These are phyloP conservation scores for Colletotrichum karsti DNA, from an alignment of 2,329 filamentous ascomycete genomes.

Conservation along the genomic window DNA sequence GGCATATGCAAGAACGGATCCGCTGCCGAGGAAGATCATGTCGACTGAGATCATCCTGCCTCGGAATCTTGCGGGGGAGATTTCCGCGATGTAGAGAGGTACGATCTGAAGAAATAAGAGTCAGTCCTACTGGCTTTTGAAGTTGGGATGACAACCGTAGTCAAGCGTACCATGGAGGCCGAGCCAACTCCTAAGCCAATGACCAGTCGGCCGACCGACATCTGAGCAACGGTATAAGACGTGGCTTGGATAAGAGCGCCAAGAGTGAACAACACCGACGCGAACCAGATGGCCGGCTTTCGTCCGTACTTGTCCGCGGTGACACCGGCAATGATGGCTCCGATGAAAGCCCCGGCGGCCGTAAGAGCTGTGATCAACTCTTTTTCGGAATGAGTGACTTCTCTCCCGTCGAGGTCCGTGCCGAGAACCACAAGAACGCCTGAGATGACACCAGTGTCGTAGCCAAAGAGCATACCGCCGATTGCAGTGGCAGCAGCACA, in stretches of 20 bases:
- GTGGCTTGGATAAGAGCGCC: conserved; percentile 32
- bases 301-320: conserved; percentile 34
- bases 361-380: conserved; percentile 31
- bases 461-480: conserved; percentile 41
- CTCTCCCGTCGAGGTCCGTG: conserved; percentile 54
- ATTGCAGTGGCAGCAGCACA: conserved; percentile 37
- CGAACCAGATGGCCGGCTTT: conserved; percentile 20
- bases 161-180: conserved; percentile 48
- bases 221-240: conserved; percentile 31
- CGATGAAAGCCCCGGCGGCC: conserved; percentile 32
- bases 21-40: conserved; percentile 33
- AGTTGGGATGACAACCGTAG: neutral
- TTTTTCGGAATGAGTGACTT: conserved; percentile 58
- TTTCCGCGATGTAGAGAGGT: conserved; percentile 35
- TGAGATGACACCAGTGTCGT: conserved; percentile 59
- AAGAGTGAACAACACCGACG: conserved; percentile 30
- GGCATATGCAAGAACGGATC: conserved; percentile 31
- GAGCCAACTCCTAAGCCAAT: conserved; percentile 50
- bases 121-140: neutral
- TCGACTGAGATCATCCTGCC: conserved; percentile 36
- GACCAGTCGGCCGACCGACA: conserved; percentile 31
- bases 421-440: conserved; percentile 53
- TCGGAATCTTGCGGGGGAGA: conserved; percentile 32
- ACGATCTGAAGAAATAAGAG: neutral
- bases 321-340: conserved; percentile 33